Percentiles rank a stretch among this genome's conserved stretches.
phyloP scores from a whole-genome alignment of 352 stramenopile genomes.

The Globisporangium echinulatum region DNA sequence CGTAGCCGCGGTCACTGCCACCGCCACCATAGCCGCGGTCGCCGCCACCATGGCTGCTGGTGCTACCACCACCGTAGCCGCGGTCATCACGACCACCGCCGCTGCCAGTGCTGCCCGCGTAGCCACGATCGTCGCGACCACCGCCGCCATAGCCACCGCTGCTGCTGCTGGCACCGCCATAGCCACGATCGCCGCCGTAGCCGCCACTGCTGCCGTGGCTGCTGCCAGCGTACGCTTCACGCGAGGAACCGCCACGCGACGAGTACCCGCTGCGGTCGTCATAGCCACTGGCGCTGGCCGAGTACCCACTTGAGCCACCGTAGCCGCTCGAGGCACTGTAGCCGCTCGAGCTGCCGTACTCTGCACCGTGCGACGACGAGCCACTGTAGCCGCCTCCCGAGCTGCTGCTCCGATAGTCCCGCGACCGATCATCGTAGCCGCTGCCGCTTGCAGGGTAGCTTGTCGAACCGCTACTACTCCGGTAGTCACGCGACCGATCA shows the following conservation, averaged over 20 bases:
- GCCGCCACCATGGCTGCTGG: constrained; percentile 8
- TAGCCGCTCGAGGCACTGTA: constrained; percentile 12
- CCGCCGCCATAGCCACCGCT: background rate
- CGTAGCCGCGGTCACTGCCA: background rate
- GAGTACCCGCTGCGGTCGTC: constrained; percentile 5
- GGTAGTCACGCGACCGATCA: too few species aligned
- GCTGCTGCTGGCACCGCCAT: constrained; percentile 1
- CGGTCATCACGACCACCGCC: constrained; percentile 8
- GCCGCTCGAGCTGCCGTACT: constrained; percentile 17
- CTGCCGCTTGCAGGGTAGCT: background rate
- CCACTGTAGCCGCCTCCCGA: constrained; percentile 12
- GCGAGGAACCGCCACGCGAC: constrained; percentile 14
- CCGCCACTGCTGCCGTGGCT: constrained; percentile 12
- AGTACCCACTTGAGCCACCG: background rate
- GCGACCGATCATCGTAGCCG: constrained; percentile 22
- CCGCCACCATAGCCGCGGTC: constrained; percentile 14
- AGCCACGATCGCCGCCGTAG: constrained; percentile 11
- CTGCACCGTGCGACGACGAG: constrained; percentile 2
- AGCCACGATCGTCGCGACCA: background rate
- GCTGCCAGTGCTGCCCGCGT: background rate
- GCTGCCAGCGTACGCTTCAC: constrained; percentile 14
- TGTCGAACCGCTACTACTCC: background rate
- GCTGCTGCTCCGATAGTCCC: constrained; percentile 14
- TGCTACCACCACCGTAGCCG: constrained; percentile 9
- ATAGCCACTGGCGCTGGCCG: constrained; percentile 1